Conservation (phyloP, 768 basidiomycete species). For the Crucibulum laeve region DNA sequence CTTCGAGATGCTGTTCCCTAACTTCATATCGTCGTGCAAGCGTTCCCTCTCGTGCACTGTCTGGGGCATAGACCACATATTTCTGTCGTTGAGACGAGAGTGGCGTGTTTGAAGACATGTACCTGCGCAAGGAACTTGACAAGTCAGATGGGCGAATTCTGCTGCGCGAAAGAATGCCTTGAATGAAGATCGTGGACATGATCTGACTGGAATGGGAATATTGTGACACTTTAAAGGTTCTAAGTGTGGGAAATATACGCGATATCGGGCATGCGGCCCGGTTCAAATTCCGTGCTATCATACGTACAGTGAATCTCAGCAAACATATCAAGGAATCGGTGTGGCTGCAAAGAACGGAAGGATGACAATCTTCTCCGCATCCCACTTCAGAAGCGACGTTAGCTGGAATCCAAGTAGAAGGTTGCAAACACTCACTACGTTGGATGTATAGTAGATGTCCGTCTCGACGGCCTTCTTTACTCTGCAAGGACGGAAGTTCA, state of each 20-base stretch:
- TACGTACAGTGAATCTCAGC: neutral
- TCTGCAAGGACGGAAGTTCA: constrained; percentile 14
- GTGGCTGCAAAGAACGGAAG: constrained; percentile 39
- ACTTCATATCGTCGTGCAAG: constrained; percentile 41
- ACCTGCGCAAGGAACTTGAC: too few relatives aligned
- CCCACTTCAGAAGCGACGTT: constrained; percentile 39
- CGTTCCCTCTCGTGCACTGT: constrained; percentile 39
- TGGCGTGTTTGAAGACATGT: too few relatives aligned
- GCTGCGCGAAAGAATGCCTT: too few relatives aligned
- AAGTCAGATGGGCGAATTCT: too few relatives aligned
- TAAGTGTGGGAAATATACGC: too few relatives aligned
- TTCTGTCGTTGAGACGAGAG: constrained; percentile 20
- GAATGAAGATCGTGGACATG: too few relatives aligned
- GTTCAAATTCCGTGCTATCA: neutral
- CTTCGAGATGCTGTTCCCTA: constrained; percentile 38
- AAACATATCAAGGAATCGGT: constrained; percentile 14
- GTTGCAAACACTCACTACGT: constrained; percentile 26
- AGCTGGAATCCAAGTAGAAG: neutral
- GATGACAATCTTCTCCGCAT: constrained; percentile 48
- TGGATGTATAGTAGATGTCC: constrained; percentile 38
- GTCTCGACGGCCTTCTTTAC: constrained; percentile 33
- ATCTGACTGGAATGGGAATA: too few relatives aligned
- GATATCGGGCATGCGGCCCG: too few relatives aligned
- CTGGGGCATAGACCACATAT: constrained; percentile 55
- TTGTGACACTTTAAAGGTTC: too few relatives aligned